Conservation (phyloP, 129 eudicot species). For the Flaveria bidentis region DNA sequence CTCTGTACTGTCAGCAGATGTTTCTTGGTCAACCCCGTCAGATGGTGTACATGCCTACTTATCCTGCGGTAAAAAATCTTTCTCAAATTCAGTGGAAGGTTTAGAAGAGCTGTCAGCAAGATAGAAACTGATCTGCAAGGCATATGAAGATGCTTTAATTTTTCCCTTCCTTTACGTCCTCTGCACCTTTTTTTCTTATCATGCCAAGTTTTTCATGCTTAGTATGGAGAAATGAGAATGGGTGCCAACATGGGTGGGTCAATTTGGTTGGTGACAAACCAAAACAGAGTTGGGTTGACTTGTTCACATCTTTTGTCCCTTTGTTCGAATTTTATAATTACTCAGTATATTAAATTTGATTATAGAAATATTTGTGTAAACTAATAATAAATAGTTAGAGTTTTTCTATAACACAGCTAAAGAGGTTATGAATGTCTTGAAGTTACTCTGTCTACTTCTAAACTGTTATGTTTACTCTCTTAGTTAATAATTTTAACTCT, state of each 20-base stretch:
- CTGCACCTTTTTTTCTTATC: background rate
- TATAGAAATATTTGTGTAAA: background rate
- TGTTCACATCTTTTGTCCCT: background rate
- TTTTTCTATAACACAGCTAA: background rate
- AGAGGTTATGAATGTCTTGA: background rate
- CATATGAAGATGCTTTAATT: background rate
- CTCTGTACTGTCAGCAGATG: constrained; percentile 73
- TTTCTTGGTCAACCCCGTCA: constrained; percentile 74
- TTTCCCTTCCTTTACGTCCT: background rate
- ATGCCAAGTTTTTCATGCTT: background rate
- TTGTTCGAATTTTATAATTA: background rate
- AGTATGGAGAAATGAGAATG: background rate
- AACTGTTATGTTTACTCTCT: background rate
- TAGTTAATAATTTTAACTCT: constrained; percentile 1
- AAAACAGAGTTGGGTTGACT: background rate
- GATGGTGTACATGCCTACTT: constrained; percentile 79
- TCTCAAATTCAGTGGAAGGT: background rate
- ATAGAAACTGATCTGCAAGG: background rate
- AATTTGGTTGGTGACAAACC: no score
- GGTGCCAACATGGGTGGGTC: background rate
- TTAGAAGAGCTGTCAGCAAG: background rate
- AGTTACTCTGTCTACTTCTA: background rate
- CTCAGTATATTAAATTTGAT: background rate
- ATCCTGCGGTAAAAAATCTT: constrained; percentile 56
- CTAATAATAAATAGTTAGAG: background rate